These are phyloP conservation scores for Rhodosporidiobolus sp. DNA, from an alignment of 768 basidiomycete species.

Conservation along the genomic window DNA sequence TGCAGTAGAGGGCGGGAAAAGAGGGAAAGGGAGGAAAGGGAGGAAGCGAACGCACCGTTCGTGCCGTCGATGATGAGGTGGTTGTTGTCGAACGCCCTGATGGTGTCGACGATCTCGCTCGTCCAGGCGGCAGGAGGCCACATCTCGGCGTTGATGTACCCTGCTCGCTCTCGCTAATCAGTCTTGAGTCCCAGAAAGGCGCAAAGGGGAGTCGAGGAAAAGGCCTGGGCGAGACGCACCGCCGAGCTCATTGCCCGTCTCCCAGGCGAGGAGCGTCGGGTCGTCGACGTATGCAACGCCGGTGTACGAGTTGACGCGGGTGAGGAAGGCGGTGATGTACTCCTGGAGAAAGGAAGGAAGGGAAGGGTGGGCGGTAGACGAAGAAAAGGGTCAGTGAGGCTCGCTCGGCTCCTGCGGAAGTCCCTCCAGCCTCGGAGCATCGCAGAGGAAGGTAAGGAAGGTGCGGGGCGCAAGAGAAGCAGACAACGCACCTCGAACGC, in stretches of 20 bases:
- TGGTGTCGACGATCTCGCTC: neutral
- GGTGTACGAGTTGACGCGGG: constrained; percentile 37
- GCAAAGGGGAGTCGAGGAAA: neutral
- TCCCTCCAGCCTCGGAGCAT: too few species aligned
- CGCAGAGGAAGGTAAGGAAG: neutral
- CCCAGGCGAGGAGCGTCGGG: constrained; percentile 44
- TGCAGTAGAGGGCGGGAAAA: neutral
- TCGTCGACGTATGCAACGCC: constrained; percentile 33
- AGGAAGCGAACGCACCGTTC: neutral
- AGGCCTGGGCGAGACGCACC: neutral
- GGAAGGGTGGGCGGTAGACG: too few species aligned
- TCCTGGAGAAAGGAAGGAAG: neutral
- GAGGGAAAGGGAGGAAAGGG: neutral
- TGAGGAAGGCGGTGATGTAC: constrained; percentile 37
- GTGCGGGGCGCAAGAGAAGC: too few species aligned
- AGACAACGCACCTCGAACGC: neutral
- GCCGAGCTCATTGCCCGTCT: constrained; percentile 44
- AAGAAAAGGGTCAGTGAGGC: too few species aligned
- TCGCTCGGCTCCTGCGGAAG: too few species aligned
- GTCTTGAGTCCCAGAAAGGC: too few species aligned
- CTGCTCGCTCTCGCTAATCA: neutral
- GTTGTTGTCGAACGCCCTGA: constrained; percentile 1
- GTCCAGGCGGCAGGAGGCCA: constrained; percentile 27
- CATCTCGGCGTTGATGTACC: constrained; percentile 30
- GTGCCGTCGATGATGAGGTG: constrained; percentile 33